phyloP scores from a whole-genome alignment of 208 protist genomes.

The Acanthamoeba culbertsoni region DNA sequence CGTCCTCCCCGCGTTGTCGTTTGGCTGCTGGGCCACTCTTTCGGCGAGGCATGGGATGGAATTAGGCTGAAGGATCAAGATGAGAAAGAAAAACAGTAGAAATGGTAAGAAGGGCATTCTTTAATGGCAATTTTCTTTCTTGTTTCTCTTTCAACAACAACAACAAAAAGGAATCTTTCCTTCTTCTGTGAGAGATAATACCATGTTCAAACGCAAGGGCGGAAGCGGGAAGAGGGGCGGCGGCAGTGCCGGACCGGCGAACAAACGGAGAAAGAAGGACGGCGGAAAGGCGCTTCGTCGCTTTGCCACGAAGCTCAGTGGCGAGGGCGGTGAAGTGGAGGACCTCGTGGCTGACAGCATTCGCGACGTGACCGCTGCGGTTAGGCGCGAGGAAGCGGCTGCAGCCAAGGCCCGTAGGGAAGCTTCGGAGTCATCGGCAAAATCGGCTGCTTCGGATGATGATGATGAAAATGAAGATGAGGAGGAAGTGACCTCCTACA shows the following conservation, averaged over 20 bases:
- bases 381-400: conserved; percentile 13
- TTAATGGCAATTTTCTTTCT: not conserved
- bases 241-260: not conserved
- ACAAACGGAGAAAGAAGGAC: not conserved
- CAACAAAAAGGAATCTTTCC: not conserved
- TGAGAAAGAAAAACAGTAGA: not conserved
- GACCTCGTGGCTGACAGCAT: not conserved
- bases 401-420: not conserved
- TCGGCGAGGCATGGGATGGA: too few species aligned
- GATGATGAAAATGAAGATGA: not conserved
- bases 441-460: not conserved
- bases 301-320: not conserved
- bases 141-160: not conserved
- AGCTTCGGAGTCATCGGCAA: not conserved
- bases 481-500: not conserved
- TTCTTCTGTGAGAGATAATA: too few species aligned
- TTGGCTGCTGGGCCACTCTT: not conserved
- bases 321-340: not conserved
- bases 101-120: too few species aligned
- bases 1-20: not conserved
- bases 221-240: not conserved
- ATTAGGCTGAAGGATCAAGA: too few species aligned
- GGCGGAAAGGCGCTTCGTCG: not conserved
- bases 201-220: too few species aligned
- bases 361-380: not conserved